Evolutionary conservation across 2,329 filamentous ascomycete genomes (phyloP).

Genomic region (Coniochaeta hoffmannii): DNA sequence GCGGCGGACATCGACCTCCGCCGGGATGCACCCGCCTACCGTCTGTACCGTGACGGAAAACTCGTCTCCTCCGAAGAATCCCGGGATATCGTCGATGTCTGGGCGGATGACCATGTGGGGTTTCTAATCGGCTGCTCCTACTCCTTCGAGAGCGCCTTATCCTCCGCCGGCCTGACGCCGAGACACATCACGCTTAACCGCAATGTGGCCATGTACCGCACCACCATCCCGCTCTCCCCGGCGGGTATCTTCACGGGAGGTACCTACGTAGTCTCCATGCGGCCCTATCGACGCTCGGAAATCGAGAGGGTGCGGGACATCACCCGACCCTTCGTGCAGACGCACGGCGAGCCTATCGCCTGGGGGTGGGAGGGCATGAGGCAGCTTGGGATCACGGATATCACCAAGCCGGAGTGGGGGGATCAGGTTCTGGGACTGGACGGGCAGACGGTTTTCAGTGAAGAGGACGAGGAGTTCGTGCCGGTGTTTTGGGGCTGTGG

Average conservation of each 20-base stretch:
- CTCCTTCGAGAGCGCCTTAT: slow-evolving; percentile 53
- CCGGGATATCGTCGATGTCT: slow-evolving; percentile 38
- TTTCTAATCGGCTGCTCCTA: slow-evolving; percentile 59
- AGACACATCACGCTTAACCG: slow-evolving; percentile 38
- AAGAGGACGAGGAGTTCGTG: slow-evolving; percentile 32
- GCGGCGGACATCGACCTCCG: slow-evolving; percentile 45
- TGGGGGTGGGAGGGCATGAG: slow-evolving; percentile 55
- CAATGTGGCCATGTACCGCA: slow-evolving; percentile 57
- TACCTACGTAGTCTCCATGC: slow-evolving; percentile 57
- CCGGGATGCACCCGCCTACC: slow-evolving; percentile 50
- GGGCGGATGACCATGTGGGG: slow-evolving; percentile 51
- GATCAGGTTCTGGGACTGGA: slow-evolving; percentile 34
- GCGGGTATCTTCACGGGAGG: slow-evolving; percentile 49
- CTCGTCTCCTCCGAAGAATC: slow-evolving; percentile 23
- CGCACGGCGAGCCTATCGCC: slow-evolving; percentile 57
- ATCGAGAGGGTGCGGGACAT: slow-evolving; percentile 46
- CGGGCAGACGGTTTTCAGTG: slow-evolving; percentile 25
- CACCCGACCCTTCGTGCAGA: slow-evolving; percentile 45
- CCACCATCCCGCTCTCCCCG: slow-evolving; percentile 45
- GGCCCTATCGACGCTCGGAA: slow-evolving; percentile 43
- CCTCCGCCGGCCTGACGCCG: slow-evolving; percentile 39
- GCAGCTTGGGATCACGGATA: slow-evolving; percentile 45
- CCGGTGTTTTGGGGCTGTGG: slow-evolving; percentile 59
- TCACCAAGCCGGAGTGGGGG: slow-evolving; percentile 49
- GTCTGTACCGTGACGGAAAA: slow-evolving; percentile 45